Percentiles rank a stretch among this genome's conserved stretches.
phyloP scores from a whole-genome alignment of 371 early-diverging fungal genomes.

The Batrachochytrium dendrobatidis region DNA sequence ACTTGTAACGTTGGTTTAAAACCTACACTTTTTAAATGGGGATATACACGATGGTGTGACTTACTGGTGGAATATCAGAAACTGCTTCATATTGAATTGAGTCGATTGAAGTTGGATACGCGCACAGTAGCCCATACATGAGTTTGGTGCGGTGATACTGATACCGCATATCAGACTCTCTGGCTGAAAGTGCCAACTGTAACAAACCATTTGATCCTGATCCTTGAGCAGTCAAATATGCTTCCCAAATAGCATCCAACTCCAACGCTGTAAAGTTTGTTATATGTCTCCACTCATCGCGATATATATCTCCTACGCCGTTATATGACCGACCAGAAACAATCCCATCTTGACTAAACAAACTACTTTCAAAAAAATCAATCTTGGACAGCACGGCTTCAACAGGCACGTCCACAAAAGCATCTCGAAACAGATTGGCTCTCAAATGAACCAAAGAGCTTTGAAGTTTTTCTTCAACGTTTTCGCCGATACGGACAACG shows the following conservation, averaged over 20 bases:
- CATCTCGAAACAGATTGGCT: neutral
- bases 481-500: neutral
- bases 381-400: neutral
- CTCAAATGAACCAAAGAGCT: neutral
- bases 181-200: neutral
- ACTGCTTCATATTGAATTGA: neutral
- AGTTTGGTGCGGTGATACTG: neutral
- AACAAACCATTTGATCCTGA: neutral
- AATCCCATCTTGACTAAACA: neutral
- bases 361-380: neutral
- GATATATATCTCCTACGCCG: neutral
- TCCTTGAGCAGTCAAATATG: too few relatives aligned
- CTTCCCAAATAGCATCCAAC: neutral
- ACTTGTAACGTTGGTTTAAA: neutral
- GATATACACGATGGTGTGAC: neutral
- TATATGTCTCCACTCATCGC: slow-evolving; percentile 3
- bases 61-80: neutral
- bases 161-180: neutral
- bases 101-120: neutral
- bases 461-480: slow-evolving; percentile 3
- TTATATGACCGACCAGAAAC: neutral
- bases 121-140: neutral
- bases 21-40: neutral
- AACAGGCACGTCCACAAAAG: neutral
- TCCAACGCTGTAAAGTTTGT: neutral